Evolutionary conservation across 768 basidiomycete species (phyloP), one percentile per base, ranked within the genome.

Genomic region (Rhizopogon vinicolor): DNA sequence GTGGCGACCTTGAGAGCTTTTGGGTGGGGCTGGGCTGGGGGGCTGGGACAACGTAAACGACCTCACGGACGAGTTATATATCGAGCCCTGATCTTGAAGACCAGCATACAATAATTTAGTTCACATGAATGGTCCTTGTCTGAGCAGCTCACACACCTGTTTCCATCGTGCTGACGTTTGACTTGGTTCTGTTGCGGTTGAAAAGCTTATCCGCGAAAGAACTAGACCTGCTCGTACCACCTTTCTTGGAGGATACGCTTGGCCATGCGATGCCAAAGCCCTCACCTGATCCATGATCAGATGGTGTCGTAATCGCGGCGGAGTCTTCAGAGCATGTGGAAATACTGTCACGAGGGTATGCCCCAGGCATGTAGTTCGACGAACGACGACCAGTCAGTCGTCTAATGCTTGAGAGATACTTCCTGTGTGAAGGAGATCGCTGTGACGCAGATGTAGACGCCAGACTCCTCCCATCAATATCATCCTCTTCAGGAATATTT

Each of bases 261-360:
- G 82, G 80, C 78, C 80, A 83, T 6, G 71, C 64, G 40, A 78
- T 67, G 1, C 75, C 70, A 19, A 67, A 64, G 45, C 69, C 54
- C 41, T 63, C 51, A 60, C 55, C 42, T 58, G 69, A 62, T 44
- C 64, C 67, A 62, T 72, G 67, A 56, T 84, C 73, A 7, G 84
- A 78, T 29, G 86, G 86, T 18, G 83, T 86, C 6, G 76, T 70
- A n/a, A 85, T 77, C 19, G 78, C 72, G 33, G 76, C 76, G 25
- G 85, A 86, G 61, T 88, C 86, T 59, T 89, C 87, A 6, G 84
- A 86, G 0, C 86, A 88, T 53, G 84, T 69, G 25, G 84, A 86
- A 51, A 81, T 72, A 62, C 87, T 90, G 37, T 81, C 71, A 14
- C 88, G 78, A 22, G 79, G 74, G 52, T 78, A 76, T 2, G 74